Conservation (phyloP, 495 filamentous ascomycete genomes). For the Paragyromitra xinjiangensis region DNA sequence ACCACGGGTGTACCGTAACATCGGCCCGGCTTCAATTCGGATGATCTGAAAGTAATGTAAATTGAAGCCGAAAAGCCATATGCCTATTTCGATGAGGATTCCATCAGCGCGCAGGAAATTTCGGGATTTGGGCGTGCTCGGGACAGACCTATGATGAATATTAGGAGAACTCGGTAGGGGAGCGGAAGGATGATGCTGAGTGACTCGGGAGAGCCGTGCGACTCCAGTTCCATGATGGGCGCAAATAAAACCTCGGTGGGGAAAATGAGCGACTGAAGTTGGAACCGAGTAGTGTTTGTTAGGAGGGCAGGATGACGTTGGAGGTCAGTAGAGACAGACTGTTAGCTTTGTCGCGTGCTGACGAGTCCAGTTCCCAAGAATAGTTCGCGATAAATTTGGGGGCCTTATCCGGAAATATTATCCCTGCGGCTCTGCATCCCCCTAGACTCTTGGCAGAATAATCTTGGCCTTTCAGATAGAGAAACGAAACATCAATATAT, state of each 20-base stretch:
- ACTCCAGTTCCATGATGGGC: slow-evolving; percentile 34
- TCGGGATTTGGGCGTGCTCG: slow-evolving; percentile 19
- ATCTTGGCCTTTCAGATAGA: neutral
- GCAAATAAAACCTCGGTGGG: slow-evolving; percentile 7
- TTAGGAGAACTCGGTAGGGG: slow-evolving; percentile 55
- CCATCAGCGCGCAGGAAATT: slow-evolving; percentile 40
- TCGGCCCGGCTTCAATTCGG: slow-evolving; percentile 50
- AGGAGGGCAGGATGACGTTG: slow-evolving; percentile 20
- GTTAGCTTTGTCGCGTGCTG: slow-evolving; percentile 30
- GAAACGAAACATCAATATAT: neutral
- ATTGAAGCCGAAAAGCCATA: slow-evolving; percentile 58
- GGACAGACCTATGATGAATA: slow-evolving; percentile 54
- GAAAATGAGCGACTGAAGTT: slow-evolving; percentile 37
- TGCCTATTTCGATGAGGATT: slow-evolving; percentile 41
- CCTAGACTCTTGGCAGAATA: slow-evolving; percentile 29
- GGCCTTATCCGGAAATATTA: slow-evolving; percentile 24
- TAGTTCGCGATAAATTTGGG: slow-evolving; percentile 35
- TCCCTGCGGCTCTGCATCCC: slow-evolving; percentile 40
- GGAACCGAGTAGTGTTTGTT: neutral
- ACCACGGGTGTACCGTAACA: slow-evolving; percentile 56
- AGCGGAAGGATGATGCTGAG: slow-evolving; percentile 55
- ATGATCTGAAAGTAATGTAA: slow-evolving; percentile 56
- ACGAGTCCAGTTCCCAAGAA: slow-evolving; percentile 18
- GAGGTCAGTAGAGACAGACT: slow-evolving; percentile 13
- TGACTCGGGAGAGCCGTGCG: slow-evolving; percentile 34